phyloP scores from a whole-genome alignment of 1,284 basidiomycete genomes.

The Marasmius fiardii region DNA sequence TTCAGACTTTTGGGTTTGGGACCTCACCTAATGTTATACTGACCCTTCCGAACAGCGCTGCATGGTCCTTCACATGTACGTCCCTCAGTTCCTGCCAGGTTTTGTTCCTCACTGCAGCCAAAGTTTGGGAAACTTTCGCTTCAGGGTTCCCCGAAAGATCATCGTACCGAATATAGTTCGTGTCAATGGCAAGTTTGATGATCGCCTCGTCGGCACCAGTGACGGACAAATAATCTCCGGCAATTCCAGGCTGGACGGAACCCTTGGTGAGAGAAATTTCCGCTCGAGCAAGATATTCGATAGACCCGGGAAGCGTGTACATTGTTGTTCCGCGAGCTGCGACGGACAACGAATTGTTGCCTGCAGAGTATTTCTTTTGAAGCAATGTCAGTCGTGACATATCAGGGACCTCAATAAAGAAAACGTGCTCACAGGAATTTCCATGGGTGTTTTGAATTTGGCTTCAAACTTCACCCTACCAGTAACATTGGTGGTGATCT shows the following conservation, averaged over 20 bases:
- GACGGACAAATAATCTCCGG: background rate
- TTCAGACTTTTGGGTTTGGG: too few relatives aligned
- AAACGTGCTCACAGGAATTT: slow-evolving; percentile 6
- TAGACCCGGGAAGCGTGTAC: slow-evolving; percentile 8
- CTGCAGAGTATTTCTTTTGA: slow-evolving; percentile 7
- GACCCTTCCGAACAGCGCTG: slow-evolving; percentile 13
- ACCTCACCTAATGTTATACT: slow-evolving; percentile 12
- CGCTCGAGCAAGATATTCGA: slow-evolving; percentile 8
- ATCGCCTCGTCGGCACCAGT: slow-evolving; percentile 13
- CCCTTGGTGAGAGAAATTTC: slow-evolving; percentile 7
- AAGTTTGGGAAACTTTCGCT: slow-evolving; percentile 5
- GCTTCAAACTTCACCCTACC: slow-evolving; percentile 8
- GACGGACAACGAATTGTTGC: slow-evolving; percentile 3
- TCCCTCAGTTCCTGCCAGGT: slow-evolving; percentile 10
- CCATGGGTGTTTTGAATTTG: slow-evolving; percentile 12
- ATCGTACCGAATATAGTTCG: slow-evolving; percentile 15
- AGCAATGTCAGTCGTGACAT: background rate
- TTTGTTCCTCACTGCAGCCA: slow-evolving; percentile 10
- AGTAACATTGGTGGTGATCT: slow-evolving; percentile 9
- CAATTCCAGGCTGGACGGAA: background rate
- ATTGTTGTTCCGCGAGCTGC: slow-evolving; percentile 3
- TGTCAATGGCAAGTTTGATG: slow-evolving; percentile 14
- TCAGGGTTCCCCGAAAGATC: slow-evolving; percentile 13
- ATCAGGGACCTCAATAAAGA: background rate
- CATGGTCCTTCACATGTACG: slow-evolving; percentile 14